These are phyloP conservation scores for Lecanicillium sp. DNA, from an alignment of 2,329 filamentous ascomycete species.

Conservation along the genomic window DNA sequence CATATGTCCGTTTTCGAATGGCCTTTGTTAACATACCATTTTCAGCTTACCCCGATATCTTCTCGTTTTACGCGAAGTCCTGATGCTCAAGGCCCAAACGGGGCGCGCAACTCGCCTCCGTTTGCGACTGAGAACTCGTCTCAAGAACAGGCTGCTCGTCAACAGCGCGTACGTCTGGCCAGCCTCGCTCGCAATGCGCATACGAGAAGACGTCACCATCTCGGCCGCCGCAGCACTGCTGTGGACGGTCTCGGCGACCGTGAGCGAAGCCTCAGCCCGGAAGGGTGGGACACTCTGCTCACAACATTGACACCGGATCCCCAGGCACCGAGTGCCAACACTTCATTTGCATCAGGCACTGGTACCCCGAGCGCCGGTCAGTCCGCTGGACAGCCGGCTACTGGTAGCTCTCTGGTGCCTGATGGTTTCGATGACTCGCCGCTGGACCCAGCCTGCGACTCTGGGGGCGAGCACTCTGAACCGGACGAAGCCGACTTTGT, in stretches of 20 bases:
- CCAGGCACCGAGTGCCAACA: conserved; percentile 70
- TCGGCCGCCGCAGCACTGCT: conserved; percentile 10
- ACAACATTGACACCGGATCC: conserved; percentile 77
- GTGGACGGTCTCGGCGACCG: conserved; percentile 79
- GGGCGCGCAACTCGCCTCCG: not conserved
- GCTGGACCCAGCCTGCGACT: conserved; percentile 42
- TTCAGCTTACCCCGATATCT: conserved; percentile 19
- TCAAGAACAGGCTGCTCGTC: not conserved
- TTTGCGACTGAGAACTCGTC: not conserved
- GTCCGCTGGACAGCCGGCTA: conserved; percentile 26
- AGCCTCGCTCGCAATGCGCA: not conserved
- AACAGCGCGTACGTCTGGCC: not conserved
- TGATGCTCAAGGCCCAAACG: conserved; percentile 1
- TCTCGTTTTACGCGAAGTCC: conserved; percentile 13
- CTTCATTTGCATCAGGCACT: conserved; percentile 68
- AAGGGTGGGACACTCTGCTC: conserved; percentile 75
- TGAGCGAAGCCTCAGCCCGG: conserved; percentile 73
- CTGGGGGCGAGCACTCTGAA: conserved; percentile 50
- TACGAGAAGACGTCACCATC: conserved; percentile 5
- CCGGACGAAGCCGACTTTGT: conserved; percentile 45
- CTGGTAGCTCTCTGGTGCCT: conserved; percentile 26
- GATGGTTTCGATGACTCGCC: conserved; percentile 30
- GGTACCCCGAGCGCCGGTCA: conserved; percentile 35
- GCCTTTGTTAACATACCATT: conserved; percentile 56
- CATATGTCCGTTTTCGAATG: not conserved